A percentile compares a stretch with the other conserved stretches of the same genome.
Conservation (phyloP, 345 rosid genomes). For the Eucalyptus cloeziana region DNA sequence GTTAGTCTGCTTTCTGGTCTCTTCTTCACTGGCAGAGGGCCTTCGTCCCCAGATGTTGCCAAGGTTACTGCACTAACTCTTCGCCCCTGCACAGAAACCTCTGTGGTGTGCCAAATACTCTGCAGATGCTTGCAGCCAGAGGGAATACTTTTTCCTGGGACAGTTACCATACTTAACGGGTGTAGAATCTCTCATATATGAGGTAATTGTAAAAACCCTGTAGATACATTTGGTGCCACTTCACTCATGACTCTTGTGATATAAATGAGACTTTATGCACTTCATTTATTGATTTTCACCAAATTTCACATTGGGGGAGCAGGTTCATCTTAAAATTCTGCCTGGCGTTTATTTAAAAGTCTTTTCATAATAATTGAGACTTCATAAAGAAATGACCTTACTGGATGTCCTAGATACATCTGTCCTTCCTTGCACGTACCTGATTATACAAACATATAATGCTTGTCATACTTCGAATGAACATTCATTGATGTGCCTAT, state of each 20-base stretch:
- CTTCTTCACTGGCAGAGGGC: not conserved
- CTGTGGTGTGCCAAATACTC: constrained; percentile 56
- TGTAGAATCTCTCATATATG: constrained; percentile 58
- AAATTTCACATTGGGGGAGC: not conserved
- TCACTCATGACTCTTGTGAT: not conserved
- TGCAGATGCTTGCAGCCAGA: constrained; percentile 50
- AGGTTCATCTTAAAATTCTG: not conserved
- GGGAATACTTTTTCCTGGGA: constrained; percentile 74
- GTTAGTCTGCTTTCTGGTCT: constrained; percentile 13
- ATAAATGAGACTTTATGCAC: not conserved
- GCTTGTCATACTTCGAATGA: not conserved
- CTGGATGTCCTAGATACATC: not conserved
- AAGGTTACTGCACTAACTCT: not conserved
- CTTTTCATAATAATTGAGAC: not conserved
- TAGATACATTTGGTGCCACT: not conserved
- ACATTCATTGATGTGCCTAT: not conserved
- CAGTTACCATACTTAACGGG: constrained; percentile 79
- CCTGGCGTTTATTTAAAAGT: not conserved
- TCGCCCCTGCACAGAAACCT: constrained; percentile 54
- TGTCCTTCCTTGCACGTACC: not conserved
- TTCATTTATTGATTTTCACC: not conserved
- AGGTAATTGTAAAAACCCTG: constrained; percentile 29
- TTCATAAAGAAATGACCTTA: not conserved
- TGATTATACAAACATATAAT: not conserved
- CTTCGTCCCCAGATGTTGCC: not conserved